These are phyloP conservation scores for Pythium sukuiense DNA, from an alignment of 352 stramenopile genomes.

Conservation along the genomic window DNA sequence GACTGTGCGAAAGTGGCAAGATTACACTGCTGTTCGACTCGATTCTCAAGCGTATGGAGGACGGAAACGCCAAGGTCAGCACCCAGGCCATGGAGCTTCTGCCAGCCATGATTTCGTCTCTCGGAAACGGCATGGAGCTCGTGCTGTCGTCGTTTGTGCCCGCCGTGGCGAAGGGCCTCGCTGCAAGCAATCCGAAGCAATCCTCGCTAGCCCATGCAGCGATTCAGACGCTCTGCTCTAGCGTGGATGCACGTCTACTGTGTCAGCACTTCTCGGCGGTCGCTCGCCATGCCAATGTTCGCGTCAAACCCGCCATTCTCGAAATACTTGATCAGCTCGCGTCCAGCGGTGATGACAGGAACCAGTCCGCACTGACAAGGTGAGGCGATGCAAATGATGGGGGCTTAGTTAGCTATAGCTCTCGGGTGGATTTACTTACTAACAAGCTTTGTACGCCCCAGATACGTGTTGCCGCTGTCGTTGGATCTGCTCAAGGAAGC, in stretches of 20 bases:
- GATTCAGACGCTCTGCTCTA: slow-evolving; percentile 44
- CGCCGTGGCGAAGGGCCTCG: slow-evolving; percentile 54
- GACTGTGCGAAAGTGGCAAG: slow-evolving; percentile 43
- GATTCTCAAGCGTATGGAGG: slow-evolving; percentile 67
- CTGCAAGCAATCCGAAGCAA: slow-evolving; percentile 55
- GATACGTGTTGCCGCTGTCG: slow-evolving; percentile 71
- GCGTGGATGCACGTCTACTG: slow-evolving; percentile 50
- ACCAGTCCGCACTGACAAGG: slow-evolving; percentile 50
- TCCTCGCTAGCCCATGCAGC: slow-evolving; percentile 38
- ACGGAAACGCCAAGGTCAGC: slow-evolving; percentile 77
- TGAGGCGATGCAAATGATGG: slow-evolving; percentile 11
- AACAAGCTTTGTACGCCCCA: slow-evolving; percentile 7
- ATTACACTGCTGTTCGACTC: slow-evolving; percentile 65
- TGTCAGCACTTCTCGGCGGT: slow-evolving; percentile 59
- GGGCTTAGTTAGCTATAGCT: too few relatives aligned
- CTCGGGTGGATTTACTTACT: neutral
- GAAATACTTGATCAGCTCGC: slow-evolving; percentile 50
- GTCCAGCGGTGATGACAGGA: slow-evolving; percentile 44
- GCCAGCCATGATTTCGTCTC: slow-evolving; percentile 41
- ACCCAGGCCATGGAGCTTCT: slow-evolving; percentile 61
- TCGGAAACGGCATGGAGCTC: slow-evolving; percentile 58
- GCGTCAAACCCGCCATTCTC: slow-evolving; percentile 57
- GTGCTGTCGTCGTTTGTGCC: slow-evolving; percentile 59
- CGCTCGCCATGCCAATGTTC: slow-evolving; percentile 50
- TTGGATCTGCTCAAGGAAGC: slow-evolving; percentile 73